Percentiles rank a stretch among this genome's conserved stretches.
phyloP scores from a whole-genome alignment of 2,329 filamentous ascomycete genomes.

The Truncatella angustata region DNA sequence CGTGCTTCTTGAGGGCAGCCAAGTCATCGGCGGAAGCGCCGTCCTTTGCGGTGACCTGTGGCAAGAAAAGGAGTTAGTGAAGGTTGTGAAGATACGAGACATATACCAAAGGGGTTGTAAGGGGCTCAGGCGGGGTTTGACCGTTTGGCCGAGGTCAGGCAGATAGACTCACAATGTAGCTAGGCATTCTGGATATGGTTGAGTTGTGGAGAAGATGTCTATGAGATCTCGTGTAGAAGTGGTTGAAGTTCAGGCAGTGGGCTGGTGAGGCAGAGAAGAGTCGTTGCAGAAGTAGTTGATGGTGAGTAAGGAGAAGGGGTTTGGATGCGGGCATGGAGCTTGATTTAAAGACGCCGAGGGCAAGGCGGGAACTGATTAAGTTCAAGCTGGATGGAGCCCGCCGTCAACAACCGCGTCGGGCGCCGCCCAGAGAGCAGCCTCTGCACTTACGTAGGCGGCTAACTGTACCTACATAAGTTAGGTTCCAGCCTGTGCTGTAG shows the following conservation, averaged over 20 bases:
- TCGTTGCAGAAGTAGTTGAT: background rate
- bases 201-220: conserved; percentile 17
- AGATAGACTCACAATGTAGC: conserved; percentile 50
- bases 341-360: background rate
- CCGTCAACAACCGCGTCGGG: no score
- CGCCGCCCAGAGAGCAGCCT: no score
- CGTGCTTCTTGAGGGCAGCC: conserved; percentile 71
- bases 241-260: conserved; percentile 8
- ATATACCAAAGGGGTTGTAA: background rate
- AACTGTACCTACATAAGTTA: no score
- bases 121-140: background rate
- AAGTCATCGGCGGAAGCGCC: conserved; percentile 66
- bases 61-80: conserved; percentile 9
- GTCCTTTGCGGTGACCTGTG: conserved; percentile 76
- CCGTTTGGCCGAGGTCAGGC: no score
- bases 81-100: no score
- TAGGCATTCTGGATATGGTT: conserved; percentile 44
- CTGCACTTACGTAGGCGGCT: no score
- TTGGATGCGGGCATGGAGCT: conserved; percentile 2
- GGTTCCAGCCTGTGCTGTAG: no score
- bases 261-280: conserved; percentile 9
- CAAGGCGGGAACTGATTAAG: no score
- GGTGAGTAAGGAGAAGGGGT: background rate
- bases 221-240: conserved; percentile 8
- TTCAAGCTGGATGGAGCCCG: no score